Evolutionary conservation across 2,329 filamentous ascomycete species (phyloP), one percentile per base, ranked within the genome.

Genomic region (Phaeosphaeria sp.): DNA sequence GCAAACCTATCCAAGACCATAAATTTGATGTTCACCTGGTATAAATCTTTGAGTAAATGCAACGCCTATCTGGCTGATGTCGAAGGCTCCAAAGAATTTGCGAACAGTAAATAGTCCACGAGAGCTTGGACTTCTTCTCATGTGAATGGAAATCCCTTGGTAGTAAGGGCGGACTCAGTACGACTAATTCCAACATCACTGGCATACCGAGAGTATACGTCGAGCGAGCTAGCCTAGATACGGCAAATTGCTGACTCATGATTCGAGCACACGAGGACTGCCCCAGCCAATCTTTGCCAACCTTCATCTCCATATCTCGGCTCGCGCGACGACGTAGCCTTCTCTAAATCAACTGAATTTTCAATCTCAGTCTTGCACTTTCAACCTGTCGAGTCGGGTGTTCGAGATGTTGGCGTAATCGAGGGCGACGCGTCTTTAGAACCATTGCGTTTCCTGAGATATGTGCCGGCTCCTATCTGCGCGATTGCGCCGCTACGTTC

Each of bases 1-100:
- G 58, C 59, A 11, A 58, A 66, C 21, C 51, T 65, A 2, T 62
- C 58, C 1, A 58, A 64, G 18, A 62, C 60, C 7, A 65, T 65
- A 36, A 60, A 67, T 30, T 64, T 58, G 1, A 60, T 66, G 61
- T 67, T 64, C 13, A n/a, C 50, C 1, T 70, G 62, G 59, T 70
- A 71, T 11, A 50, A 39, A 27, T 6, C 53, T 2, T 58, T 60
- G 0, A 15, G 1, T 1, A 54, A 53, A 2, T 71, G 68, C n/a
- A 68, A 62, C 23, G 62, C 57, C 0, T 68, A 60, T 25, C 54
- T 69, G 2, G 33, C 54, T 11, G 63, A 66, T 20, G 56, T 67
- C 0, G 50, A 56, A 4, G 9, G 6, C 3, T 22, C n/a, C 0
- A 20, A 27, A 6, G 47, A 39, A 0, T 52, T 63, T 6, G 18